Base-by-base conservation (phyloP, 768 basidiomycete genomes). In the Kwoniella botswanensis region DNA sequence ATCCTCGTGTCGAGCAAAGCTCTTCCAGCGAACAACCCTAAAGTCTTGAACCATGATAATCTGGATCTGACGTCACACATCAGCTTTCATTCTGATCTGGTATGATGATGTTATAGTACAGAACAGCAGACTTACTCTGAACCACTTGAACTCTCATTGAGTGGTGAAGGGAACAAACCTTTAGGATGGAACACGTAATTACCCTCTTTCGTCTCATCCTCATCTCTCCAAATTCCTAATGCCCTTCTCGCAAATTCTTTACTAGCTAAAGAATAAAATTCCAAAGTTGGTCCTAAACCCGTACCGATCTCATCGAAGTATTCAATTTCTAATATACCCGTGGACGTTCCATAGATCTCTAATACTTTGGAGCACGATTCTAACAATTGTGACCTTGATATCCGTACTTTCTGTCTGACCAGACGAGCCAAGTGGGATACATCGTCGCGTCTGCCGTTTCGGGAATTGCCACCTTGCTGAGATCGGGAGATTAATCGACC, bases 241-340 rank as follows among this genome's bases (percentile, higher is more conserved):
- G 92, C 90, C 76, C 91, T 89, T 65, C 93, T 86, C 0, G 94
- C 94, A 82, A 98, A 98, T 83, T 98, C 97, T 77, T 90, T 92
- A 54, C 93, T 96, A 9, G 94, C 97, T 61, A 98, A 85, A n/a
- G 95, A 92, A 83, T 98, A 99, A 85, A 99, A 99, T 85, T 99
- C 97, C 24, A 98, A 87, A 26, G 97, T 98, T 7, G 97, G 97
- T 2, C 97, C 97, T 12, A 99, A 86, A 21, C 97, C 97, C 9
- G 96, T 98, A 21, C 97, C 97, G 59, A 98, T 95, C 86, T 99
- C 97, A 79, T 97, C 94, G 79, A 98, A 98, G 85, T 98, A 98
- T 85, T 99, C 95, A 62, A 98, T 94, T 82, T 99, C 97, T 53
- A 99, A 88, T 22, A 98, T 89, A 0, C 94, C 94, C 4, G 92